A percentile compares a stretch with the other conserved stretches of the same genome.
These are phyloP conservation scores for Kurtzmaniella quercitrusa DNA, from an alignment of 1,139 yeast genomes.

Conservation along the genomic window DNA sequence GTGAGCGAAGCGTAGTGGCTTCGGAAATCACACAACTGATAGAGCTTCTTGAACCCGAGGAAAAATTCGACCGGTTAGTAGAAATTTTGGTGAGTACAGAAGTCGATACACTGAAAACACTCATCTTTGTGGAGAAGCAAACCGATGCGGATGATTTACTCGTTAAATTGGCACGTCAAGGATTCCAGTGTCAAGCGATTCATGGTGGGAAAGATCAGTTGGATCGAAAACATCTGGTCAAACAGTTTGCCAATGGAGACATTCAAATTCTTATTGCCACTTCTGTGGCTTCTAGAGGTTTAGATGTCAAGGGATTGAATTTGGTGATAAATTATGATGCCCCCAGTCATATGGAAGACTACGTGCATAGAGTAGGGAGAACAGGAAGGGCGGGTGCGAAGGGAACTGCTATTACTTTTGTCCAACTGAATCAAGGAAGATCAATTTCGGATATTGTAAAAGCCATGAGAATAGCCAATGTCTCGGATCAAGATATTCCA, in stretches of 20 bases:
- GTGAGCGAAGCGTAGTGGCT: conserved; percentile 81
- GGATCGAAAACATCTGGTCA: conserved; percentile 75
- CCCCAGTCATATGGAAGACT: conserved; percentile 91
- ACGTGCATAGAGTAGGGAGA: conserved; percentile 93
- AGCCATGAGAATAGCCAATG: conserved; percentile 57
- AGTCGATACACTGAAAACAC: conserved; percentile 43
- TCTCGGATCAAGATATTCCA: conserved; percentile 41
- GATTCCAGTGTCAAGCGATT: conserved; percentile 60
- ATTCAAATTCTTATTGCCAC: conserved; percentile 77
- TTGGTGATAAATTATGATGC: conserved; percentile 85
- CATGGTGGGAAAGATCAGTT: conserved; percentile 94
- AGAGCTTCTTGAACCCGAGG: conserved; percentile 45
- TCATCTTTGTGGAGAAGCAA: conserved; percentile 87
- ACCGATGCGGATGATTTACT: conserved; percentile 71
- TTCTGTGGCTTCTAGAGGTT: conserved; percentile 90
- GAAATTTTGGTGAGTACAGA: conserved; percentile 44
- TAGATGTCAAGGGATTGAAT: conserved; percentile 80
- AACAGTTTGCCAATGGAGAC: conserved; percentile 63
- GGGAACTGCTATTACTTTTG: conserved; percentile 78
- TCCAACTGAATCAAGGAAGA: conserved; percentile 62
- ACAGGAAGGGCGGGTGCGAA: conserved; percentile 87
- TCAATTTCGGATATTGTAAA: conserved; percentile 69
- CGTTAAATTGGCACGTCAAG: conserved; percentile 51
- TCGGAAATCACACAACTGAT: conserved; percentile 74
- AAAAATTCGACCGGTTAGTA: conserved; percentile 53